These are phyloP conservation scores for Podospora didyma DNA, from an alignment of 495 filamentous ascomycete genomes.

Conservation along the genomic window DNA sequence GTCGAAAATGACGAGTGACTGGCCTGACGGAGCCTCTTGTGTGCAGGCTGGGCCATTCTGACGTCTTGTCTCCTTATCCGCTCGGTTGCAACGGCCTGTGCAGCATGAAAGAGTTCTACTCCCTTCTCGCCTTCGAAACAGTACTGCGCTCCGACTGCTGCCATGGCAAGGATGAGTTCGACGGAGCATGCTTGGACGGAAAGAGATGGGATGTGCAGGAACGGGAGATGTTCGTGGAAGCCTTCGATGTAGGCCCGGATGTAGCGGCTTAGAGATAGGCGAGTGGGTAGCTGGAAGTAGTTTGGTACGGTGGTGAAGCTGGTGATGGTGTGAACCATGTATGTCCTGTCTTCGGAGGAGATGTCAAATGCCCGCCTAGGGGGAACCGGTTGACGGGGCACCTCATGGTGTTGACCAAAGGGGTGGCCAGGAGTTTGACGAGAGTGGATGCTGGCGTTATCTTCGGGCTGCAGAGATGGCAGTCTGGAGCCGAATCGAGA, in stretches of 20 bases:
- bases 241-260: constrained; percentile 27
- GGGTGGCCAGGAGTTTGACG: neutral
- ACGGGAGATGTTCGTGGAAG: constrained; percentile 45
- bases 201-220: constrained; percentile 27
- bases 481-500: constrained; percentile 1
- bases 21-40: neutral
- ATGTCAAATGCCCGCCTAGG: neutral
- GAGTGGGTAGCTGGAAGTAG: constrained; percentile 9
- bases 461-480: constrained; percentile 1
- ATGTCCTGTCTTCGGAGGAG: neutral
- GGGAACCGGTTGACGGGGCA: neutral
- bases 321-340: neutral
- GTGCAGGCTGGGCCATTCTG: neutral
- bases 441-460: neutral
- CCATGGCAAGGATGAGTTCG: constrained; percentile 13
- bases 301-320: neutral
- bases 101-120: constrained; percentile 13
- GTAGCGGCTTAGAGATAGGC: constrained; percentile 10
- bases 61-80: constrained; percentile 4
- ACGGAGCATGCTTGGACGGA: neutral
- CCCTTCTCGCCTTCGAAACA: constrained; percentile 14
- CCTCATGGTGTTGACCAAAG: neutral
- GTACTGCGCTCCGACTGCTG: constrained; percentile 15
- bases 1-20: too few species aligned
- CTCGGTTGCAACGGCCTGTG: constrained; percentile 7